Conservation (phyloP, 768 basidiomycete species). For the Suillus lakei region DNA sequence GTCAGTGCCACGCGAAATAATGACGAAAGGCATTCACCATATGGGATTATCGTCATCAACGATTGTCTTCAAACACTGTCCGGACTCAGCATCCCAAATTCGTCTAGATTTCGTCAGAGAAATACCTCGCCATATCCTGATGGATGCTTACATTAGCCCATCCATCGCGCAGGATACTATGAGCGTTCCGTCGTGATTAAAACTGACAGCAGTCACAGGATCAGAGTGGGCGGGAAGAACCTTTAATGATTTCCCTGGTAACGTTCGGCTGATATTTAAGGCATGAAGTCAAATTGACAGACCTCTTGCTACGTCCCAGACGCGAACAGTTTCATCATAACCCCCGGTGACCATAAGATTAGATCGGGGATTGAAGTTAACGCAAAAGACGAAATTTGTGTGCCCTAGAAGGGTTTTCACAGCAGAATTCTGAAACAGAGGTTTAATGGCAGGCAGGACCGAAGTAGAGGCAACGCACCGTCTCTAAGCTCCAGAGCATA, state of each 20-base stretch:
- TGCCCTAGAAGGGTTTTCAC: constrained; percentile 80
- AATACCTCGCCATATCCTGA: constrained; percentile 7
- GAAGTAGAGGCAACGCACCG: constrained; percentile 42
- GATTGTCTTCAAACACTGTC: constrained; percentile 96
- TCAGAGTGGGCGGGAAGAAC: constrained; percentile 96
- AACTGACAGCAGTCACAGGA: constrained; percentile 92
- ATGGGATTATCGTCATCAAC: constrained; percentile 97
- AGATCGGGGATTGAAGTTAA: constrained; percentile 89
- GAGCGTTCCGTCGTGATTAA: constrained; percentile 94
- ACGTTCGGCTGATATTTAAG: constrained; percentile 6
- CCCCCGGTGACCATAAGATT: constrained; percentile 93
- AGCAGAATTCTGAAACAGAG: constrained; percentile 50
- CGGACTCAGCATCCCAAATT: constrained; percentile 96
- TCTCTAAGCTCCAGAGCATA: constrained; percentile 80
- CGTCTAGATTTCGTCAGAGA: constrained; percentile 57
- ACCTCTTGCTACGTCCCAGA: constrained; percentile 98
- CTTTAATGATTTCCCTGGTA: constrained; percentile 78
- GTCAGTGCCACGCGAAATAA: constrained; percentile 4
- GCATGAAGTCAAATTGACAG: constrained; percentile 12
- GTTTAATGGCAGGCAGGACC: constrained; percentile 7
- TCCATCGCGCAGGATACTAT: constrained; percentile 97
- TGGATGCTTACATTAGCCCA: constrained; percentile 80
- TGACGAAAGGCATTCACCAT: constrained; percentile 53
- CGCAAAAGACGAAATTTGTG: constrained; percentile 92
- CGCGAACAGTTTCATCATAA: constrained; percentile 92